Conservation (phyloP, 495 filamentous ascomycete genomes). For the Apodospora peruviana region DNA sequence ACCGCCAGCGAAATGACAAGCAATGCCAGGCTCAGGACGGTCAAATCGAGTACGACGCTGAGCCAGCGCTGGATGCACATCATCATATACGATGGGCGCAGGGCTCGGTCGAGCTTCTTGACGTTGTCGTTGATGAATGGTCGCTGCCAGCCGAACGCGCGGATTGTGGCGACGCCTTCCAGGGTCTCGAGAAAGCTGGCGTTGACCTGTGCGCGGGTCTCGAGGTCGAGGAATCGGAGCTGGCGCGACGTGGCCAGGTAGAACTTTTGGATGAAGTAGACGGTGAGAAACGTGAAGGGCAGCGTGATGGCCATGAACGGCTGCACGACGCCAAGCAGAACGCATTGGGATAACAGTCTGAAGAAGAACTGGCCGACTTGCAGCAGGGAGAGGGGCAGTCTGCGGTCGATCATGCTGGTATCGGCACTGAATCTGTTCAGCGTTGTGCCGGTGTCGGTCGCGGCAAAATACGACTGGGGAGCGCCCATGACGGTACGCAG, state of each 20-base stretch:
- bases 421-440: constrained; percentile 28
- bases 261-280: constrained; percentile 41
- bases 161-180: constrained; percentile 37
- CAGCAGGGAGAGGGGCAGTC: constrained; percentile 6
- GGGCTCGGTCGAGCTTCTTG: constrained; percentile 37
- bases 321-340: constrained; percentile 27
- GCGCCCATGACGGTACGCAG: constrained; percentile 11
- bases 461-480: constrained; percentile 6
- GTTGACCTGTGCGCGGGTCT: constrained; percentile 27
- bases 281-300: constrained; percentile 26
- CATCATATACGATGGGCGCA: constrained; percentile 39
- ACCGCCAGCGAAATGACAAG: constrained; percentile 38
- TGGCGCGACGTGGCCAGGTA: constrained; percentile 54
- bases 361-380: constrained; percentile 6
- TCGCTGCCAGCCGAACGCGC: constrained; percentile 38
- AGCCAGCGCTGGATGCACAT: constrained; percentile 45
- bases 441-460: constrained; percentile 4
- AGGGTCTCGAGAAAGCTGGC: constrained; percentile 36
- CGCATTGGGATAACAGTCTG: constrained; percentile 24
- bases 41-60: constrained; percentile 36
- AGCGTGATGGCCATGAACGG: constrained; percentile 28
- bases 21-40: constrained; percentile 33
- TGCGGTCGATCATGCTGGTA: constrained; percentile 11
- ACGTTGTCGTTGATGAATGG: constrained; percentile 44
- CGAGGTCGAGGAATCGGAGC: constrained; percentile 50